A percentile compares a stretch with the other conserved stretches of the same genome.
phyloP scores from a whole-genome alignment of 805 yeast species.

The Candida nonsorbophila region DNA sequence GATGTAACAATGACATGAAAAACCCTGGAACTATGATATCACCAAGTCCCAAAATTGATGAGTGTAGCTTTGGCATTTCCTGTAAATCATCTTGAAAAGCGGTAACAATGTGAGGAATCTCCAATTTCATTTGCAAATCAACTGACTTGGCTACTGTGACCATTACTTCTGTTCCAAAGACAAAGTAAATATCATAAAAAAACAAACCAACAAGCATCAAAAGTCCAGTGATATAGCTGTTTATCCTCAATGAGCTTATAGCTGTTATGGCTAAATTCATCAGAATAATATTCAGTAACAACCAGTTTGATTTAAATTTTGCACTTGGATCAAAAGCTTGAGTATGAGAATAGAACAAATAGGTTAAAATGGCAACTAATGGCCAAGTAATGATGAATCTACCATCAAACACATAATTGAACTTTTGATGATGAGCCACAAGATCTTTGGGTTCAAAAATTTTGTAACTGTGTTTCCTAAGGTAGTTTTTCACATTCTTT shows the following conservation, averaged over 20 bases:
- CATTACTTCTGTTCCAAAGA: slow-evolving; percentile 60
- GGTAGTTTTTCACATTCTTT: slow-evolving; percentile 1
- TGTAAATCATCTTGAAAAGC: slow-evolving; percentile 1
- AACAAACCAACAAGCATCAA: slow-evolving; percentile 46
- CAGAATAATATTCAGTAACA: slow-evolving; percentile 35
- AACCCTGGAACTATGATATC: slow-evolving; percentile 61
- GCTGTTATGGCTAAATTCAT: slow-evolving; percentile 40
- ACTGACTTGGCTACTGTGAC: slow-evolving; percentile 51
- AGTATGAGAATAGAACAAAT: slow-evolving; percentile 4
- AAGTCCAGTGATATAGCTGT: slow-evolving; percentile 42
- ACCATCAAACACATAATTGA: slow-evolving; percentile 15
- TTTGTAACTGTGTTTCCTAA: slow-evolving; percentile 7
- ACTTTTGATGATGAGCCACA: slow-evolving; percentile 17
- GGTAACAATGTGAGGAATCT: slow-evolving; percentile 30
- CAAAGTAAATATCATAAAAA: slow-evolving; percentile 62
- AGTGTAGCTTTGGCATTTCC: slow-evolving; percentile 10
- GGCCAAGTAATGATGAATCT: slow-evolving; percentile 12
- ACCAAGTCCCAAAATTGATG: slow-evolving; percentile 54
- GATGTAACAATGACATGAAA: slow-evolving; percentile 46
- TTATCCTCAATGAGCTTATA: slow-evolving; percentile 30
- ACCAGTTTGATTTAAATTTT: slow-evolving; percentile 10
- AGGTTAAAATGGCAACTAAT: slow-evolving; percentile 4
- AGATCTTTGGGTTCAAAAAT: slow-evolving; percentile 17
- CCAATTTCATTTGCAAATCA: slow-evolving; percentile 50
- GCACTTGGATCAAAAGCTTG: slow-evolving; percentile 7